Evolutionary conservation across 768 basidiomycete species (phyloP).

Genomic region (Pholiota molesta): DNA sequence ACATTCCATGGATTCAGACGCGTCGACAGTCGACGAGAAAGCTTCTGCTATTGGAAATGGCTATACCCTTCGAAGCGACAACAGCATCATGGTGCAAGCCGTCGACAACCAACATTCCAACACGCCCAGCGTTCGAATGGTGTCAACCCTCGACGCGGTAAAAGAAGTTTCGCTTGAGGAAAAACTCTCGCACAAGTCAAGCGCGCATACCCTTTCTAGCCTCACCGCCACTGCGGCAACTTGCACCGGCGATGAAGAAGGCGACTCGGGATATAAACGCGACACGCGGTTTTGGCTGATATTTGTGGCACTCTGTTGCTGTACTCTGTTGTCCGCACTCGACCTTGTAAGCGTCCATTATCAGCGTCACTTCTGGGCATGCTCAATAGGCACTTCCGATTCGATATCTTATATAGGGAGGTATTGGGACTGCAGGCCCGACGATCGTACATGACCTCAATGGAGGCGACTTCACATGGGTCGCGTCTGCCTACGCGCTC

Average conservation of each 20-base stretch:
- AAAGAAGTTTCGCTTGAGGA: neutral
- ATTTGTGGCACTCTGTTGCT: constrained; percentile 16
- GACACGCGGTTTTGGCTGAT: constrained; percentile 15
- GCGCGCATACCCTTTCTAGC: neutral
- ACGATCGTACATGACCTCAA: constrained; percentile 42
- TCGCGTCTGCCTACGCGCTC: constrained; percentile 46
- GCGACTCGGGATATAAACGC: constrained; percentile 2
- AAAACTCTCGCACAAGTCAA: neutral
- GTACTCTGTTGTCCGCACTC: constrained; percentile 18
- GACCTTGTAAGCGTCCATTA: constrained; percentile 18
- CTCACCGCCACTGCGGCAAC: neutral
- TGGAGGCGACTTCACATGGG: constrained; percentile 45
- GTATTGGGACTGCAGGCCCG: constrained; percentile 40
- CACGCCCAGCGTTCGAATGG: neutral
- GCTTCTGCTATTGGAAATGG: neutral
- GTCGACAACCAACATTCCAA: neutral
- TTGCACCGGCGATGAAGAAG: neutral
- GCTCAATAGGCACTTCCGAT: neutral
- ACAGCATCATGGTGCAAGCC: neutral
- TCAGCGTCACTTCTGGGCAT: neutral
- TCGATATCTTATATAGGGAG: neutral
- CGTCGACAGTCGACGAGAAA: neutral
- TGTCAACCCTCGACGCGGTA: neutral
- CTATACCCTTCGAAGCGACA: neutral
- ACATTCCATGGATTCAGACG: neutral